Evolutionary conservation across 1,284 basidiomycete genomes (phyloP).

Genomic region (Wallemia ichthyophaga): DNA sequence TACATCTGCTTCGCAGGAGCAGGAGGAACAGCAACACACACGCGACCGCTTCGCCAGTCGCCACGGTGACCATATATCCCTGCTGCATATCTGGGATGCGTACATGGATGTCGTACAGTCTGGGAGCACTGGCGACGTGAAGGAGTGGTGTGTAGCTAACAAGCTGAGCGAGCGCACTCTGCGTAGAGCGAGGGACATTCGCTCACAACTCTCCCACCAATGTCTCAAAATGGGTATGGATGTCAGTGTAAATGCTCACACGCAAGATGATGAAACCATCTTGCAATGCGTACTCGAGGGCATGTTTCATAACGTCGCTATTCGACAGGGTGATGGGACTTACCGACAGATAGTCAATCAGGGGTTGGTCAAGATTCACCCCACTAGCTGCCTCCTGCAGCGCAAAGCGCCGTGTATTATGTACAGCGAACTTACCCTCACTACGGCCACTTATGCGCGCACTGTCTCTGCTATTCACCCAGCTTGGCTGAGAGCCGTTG

Average conservation of each 20-base stretch:
- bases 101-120: conserved; percentile 18
- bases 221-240: conserved; percentile 8
- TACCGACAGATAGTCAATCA: conserved; percentile 53
- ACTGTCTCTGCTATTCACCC: conserved; percentile 51
- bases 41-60: conserved; percentile 11
- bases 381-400: conserved; percentile 42
- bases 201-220: conserved; percentile 11
- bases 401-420: conserved; percentile 56
- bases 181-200: conserved; percentile 8
- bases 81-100: conserved; percentile 14
- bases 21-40: conserved; percentile 19
- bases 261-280: conserved; percentile 11
- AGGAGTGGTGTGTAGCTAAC: conserved; percentile 52
- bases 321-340: conserved; percentile 44
- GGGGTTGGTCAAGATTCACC: conserved; percentile 67
- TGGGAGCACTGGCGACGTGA: conserved; percentile 13
- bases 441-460: conserved; percentile 55
- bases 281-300: conserved; percentile 27
- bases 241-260: conserved; percentile 7
- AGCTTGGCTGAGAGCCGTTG: conserved; percentile 18
- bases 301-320: conserved; percentile 47
- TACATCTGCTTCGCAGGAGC: too few relatives aligned
- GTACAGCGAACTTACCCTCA: conserved; percentile 71
- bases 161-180: conserved; percentile 16
- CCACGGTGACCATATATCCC: conserved; percentile 11